phyloP scores from a whole-genome alignment of 768 basidiomycete species.

The Russula ochroleuca region DNA sequence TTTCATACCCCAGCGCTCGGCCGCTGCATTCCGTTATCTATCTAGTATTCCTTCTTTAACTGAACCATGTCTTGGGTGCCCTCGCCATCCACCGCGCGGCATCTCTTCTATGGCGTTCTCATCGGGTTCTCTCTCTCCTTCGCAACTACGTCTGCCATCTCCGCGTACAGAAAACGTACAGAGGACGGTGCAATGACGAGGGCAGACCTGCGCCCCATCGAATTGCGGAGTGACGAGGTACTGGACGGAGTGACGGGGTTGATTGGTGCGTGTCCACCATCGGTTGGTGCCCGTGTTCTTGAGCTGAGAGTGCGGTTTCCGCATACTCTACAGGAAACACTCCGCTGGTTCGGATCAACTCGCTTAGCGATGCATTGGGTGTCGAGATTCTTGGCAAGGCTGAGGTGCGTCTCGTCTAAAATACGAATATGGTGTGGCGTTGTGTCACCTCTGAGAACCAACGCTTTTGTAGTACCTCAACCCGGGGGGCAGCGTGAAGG shows the following conservation, averaged over 20 bases:
- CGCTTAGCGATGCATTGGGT: constrained; percentile 83
- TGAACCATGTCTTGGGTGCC: constrained; percentile 29
- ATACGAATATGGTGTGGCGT: neutral
- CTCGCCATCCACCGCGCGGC: constrained; percentile 32
- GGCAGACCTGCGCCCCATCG: constrained; percentile 53
- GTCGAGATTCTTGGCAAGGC: constrained; percentile 96
- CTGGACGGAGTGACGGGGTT: constrained; percentile 76
- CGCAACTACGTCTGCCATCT: constrained; percentile 60
- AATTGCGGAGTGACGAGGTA: constrained; percentile 71
- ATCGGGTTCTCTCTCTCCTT: constrained; percentile 75
- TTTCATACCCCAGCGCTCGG: constrained; percentile 18
- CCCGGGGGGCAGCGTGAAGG: constrained; percentile 97
- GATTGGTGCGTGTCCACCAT: constrained; percentile 55
- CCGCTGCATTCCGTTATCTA: constrained; percentile 14
- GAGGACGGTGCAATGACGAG: constrained; percentile 38
- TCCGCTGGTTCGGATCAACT: constrained; percentile 86
- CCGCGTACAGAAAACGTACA: constrained; percentile 50
- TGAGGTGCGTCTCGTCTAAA: constrained; percentile 50
- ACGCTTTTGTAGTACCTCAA: constrained; percentile 69
- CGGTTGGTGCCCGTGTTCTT: neutral
- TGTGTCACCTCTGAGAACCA: constrained; percentile 2
- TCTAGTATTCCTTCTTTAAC: neutral
- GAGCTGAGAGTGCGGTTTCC: neutral
- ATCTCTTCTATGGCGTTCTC: constrained; percentile 51
- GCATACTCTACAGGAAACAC: constrained; percentile 70